Base-by-base conservation (phyloP, 2,329 filamentous ascomycete species). In the Ophiocordyceps unilateralis region DNA sequence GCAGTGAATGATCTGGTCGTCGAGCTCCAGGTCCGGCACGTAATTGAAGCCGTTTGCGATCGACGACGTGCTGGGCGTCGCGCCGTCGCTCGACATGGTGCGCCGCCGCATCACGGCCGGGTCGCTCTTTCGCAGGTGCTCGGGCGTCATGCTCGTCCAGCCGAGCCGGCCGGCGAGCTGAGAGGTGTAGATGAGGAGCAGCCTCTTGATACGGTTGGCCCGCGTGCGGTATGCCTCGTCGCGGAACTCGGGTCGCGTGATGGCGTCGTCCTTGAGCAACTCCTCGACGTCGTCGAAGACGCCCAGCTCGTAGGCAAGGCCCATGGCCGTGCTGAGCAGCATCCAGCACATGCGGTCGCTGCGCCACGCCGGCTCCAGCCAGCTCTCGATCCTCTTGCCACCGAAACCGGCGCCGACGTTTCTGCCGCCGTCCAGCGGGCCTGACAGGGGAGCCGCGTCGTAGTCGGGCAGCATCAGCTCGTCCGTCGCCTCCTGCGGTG, bases 271-370 rank as follows among this genome's bases (percentile, higher is more conserved):
- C 45, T 70, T 71, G 44, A 80, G 60, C 51, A 77, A 57, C 52
- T 88, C 83, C 45, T 83, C 85, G 49, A 88, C 85, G 45, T 88
- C 78, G 51, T 96, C 91, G 52, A 96, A 98, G 2, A 98, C 86
- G 11, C 91, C 91, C 26, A 98, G 76, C 59, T 98, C 91, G 51
- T 93, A 93, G 0, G 84, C 86, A 32, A 96, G 68, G 1, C 87
- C 83, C 67, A 89, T 83, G 14, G 86, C 87, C 32, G 87, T 93
- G 55, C 86, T 93, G 24, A 96, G 71, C 14, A 96, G 68, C 86
- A 95, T 95, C 89, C 89, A 95, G 56, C 85, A 93, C 84, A 95
- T 93, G 43, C 87, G 82, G 55, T 95, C 89, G 49, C 82, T 86
- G 52, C 89, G 74, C 86, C 89, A 95, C 9, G 86, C 89, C 2